These are phyloP conservation scores for Backusella parvicylindrica DNA, from an alignment of 192 early-diverging fungal genomes.

Conservation along the genomic window DNA sequence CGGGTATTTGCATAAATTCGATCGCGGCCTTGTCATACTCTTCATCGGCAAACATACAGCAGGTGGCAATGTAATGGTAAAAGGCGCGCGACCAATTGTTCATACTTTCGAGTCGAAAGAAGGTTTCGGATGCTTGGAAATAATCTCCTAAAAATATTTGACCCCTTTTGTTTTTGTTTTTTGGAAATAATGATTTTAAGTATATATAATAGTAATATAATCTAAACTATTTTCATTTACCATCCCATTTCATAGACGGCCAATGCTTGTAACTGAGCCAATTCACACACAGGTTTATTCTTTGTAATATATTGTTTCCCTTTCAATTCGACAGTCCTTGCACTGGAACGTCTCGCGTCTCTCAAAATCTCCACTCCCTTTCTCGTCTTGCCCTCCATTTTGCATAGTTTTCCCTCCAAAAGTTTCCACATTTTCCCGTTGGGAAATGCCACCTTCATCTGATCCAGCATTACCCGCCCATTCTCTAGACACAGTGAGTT, in stretches of 20 bases:
- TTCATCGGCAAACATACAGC: slow-evolving; percentile 36
- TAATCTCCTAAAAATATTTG: slow-evolving; percentile 36
- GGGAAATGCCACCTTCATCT: slow-evolving; percentile 23
- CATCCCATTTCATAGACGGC: slow-evolving; percentile 38
- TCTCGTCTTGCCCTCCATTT: slow-evolving; percentile 22
- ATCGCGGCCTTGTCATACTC: slow-evolving; percentile 35
- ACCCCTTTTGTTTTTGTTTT: too few relatives aligned
- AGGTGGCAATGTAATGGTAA: slow-evolving; percentile 39
- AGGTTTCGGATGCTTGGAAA: slow-evolving; percentile 40
- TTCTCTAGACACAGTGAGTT: slow-evolving; percentile 18
- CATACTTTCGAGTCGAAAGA: slow-evolving; percentile 40
- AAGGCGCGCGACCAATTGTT: slow-evolving; percentile 36
- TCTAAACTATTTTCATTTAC: too few relatives aligned
- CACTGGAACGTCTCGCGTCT: slow-evolving; percentile 16
- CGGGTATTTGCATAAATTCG: slow-evolving; percentile 33
- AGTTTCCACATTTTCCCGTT: slow-evolving; percentile 29
- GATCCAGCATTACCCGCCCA: slow-evolving; percentile 18
- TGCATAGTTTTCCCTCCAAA: slow-evolving; percentile 28
- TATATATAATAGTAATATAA: too few relatives aligned
- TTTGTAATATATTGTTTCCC: not conserved
- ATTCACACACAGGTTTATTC: slow-evolving; percentile 18
- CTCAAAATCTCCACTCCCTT: slow-evolving; percentile 21
- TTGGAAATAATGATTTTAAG: too few relatives aligned
- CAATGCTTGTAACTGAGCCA: slow-evolving; percentile 24
- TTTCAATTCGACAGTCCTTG: not conserved